A percentile compares a stretch with the other conserved stretches of the same genome.
phyloP scores from a whole-genome alignment of 73 alveolate species.

The Paramecium biaurelia region DNA sequence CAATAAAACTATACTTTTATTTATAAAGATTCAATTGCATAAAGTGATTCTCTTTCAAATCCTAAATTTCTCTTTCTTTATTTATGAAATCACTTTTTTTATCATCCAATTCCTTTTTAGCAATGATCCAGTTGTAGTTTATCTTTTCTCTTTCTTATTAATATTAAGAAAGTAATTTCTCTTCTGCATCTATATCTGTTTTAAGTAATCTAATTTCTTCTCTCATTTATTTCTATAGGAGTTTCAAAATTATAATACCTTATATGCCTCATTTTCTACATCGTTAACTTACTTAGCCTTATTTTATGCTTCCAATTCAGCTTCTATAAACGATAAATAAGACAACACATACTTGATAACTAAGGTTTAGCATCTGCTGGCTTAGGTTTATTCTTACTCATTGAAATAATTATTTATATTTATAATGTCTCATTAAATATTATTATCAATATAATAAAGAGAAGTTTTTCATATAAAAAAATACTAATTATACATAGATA shows the following conservation, averaged over 20 bases:
- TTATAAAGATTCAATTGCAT: constrained; percentile 94
- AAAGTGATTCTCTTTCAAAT: constrained; percentile 91
- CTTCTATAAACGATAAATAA: constrained; percentile 6
- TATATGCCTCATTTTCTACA: constrained; percentile 84
- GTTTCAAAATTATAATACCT: constrained; percentile 35
- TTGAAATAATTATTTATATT: neutral
- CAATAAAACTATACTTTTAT: constrained; percentile 61
- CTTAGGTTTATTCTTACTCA: neutral
- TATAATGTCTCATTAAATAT: neutral
- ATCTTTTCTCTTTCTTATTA: constrained; percentile 96
- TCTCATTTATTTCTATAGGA: constrained; percentile 70
- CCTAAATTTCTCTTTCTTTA: constrained; percentile 94
- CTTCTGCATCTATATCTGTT: constrained; percentile 84
- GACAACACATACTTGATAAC: neutral
- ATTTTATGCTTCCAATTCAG: constrained; percentile 80
- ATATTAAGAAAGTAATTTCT: constrained; percentile 89
- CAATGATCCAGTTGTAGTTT: constrained; percentile 97
- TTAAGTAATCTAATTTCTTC: constrained; percentile 85
- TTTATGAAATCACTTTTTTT: constrained; percentile 93
- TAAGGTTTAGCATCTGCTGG: neutral
- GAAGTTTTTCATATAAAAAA: neutral
- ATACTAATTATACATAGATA: neutral
- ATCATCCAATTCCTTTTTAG: constrained; percentile 94
- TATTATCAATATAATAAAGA: neutral
- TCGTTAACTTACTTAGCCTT: constrained; percentile 84